Conservation (phyloP, 345 rosid species). For the Cochlearia excelsa region DNA sequence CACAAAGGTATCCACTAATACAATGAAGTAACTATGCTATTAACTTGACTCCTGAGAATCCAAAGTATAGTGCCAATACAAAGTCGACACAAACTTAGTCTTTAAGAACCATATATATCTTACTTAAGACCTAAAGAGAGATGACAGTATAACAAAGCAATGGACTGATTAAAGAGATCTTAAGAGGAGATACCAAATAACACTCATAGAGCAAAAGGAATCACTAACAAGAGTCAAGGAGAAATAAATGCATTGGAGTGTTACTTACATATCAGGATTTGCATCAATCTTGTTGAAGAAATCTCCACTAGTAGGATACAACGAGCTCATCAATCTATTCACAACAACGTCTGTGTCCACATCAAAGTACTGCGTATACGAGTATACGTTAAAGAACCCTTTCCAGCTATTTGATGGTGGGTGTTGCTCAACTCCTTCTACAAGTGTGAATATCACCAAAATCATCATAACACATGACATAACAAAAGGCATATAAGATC, state of each 20-base stretch:
- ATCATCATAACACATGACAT: not conserved
- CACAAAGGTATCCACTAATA: not conserved
- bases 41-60: too few species aligned
- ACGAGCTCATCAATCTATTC: conserved; percentile 73
- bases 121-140: too few species aligned
- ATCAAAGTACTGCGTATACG: conserved; percentile 79
- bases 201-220: not conserved
- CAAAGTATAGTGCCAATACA: too few species aligned
- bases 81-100: too few species aligned
- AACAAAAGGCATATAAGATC: not conserved
- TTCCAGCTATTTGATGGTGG: conserved; percentile 66
- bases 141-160: too few species aligned
- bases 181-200: not conserved
- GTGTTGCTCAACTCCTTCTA: conserved; percentile 83
- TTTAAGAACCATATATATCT: too few species aligned
- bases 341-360: conserved; percentile 82
- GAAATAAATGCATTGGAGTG: not conserved
- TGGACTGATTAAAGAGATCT: too few species aligned
- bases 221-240: not conserved
- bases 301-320: conserved; percentile 65
- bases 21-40: too few species aligned
- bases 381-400: conserved; percentile 72
- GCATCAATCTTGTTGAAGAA: conserved; percentile 90
- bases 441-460: conserved; percentile 4
- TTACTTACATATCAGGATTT: conserved; percentile 90